Evolutionary conservation across 2,329 filamentous ascomycete species (phyloP).

Genomic region (Pseudodiploospora longispora): DNA sequence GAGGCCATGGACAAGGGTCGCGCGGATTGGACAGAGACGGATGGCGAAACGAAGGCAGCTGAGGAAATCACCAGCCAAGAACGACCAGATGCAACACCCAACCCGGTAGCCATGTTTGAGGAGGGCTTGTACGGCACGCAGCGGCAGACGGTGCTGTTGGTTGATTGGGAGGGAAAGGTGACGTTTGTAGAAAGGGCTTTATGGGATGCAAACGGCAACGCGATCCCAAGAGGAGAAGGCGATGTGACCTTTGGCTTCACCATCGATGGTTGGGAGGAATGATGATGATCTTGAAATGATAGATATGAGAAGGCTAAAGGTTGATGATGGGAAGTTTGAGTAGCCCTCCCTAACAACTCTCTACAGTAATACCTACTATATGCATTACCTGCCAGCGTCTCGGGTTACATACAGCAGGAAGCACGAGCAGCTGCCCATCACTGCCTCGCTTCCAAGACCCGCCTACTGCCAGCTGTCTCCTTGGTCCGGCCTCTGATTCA

Average conservation of each 20-base stretch:
- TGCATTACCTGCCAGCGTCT: no score
- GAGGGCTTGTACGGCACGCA: constrained; percentile 58
- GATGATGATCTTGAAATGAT: not conserved
- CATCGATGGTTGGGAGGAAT: constrained; percentile 44
- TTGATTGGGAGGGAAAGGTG: constrained; percentile 56
- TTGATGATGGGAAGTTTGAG: not conserved
- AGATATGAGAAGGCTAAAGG: not conserved
- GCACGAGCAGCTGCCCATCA: no score
- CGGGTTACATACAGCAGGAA: no score
- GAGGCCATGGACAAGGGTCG: constrained; percentile 30
- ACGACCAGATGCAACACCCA: constrained; percentile 28
- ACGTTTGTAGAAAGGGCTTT: constrained; percentile 52
- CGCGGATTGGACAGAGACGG: constrained; percentile 24
- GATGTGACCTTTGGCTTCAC: constrained; percentile 49
- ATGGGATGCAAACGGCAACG: constrained; percentile 50
- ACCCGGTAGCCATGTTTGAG: constrained; percentile 36
- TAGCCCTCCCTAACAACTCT: no score
- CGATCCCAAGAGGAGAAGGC: constrained; percentile 43
- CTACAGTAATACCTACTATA: no score
- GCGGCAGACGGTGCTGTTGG: constrained; percentile 53
- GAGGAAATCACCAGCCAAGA: constrained; percentile 28
- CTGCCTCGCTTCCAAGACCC: no score
- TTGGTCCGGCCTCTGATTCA: no score
- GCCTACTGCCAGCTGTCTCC: no score
- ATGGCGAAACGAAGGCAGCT: constrained; percentile 29